Evolutionary conservation across 352 stramenopile species (phyloP).

Genomic region (Pythium inflatum): DNA sequence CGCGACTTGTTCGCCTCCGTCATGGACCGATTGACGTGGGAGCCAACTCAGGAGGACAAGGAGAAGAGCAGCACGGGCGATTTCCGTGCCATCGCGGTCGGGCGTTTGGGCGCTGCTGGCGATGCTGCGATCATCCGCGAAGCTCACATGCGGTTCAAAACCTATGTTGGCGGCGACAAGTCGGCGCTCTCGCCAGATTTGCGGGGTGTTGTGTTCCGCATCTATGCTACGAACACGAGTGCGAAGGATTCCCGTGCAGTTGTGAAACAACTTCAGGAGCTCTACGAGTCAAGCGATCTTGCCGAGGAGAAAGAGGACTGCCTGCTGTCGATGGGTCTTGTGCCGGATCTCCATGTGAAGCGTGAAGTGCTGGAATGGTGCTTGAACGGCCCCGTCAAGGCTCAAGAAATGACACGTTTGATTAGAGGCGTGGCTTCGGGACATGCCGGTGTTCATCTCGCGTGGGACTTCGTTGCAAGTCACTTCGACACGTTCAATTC

Average conservation of each 20-base stretch:
- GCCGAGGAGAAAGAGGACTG: slow-evolving; percentile 71
- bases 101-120: slow-evolving; percentile 50
- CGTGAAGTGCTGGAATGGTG: slow-evolving; percentile 77
- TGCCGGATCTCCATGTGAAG: slow-evolving; percentile 48
- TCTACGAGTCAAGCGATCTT: slow-evolving; percentile 71
- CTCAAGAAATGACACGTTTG: slow-evolving; percentile 62
- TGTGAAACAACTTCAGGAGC: slow-evolving; percentile 61
- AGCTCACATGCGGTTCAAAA: slow-evolving; percentile 56
- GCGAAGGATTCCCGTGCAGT: slow-evolving; percentile 13
- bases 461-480: slow-evolving; percentile 71
- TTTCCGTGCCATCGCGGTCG: slow-evolving; percentile 68
- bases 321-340: slow-evolving; percentile 55
- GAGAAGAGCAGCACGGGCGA: slow-evolving; percentile 39
- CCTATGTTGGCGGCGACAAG: slow-evolving; percentile 51
- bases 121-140: slow-evolving; percentile 59
- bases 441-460: slow-evolving; percentile 46
- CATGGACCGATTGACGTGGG: slow-evolving; percentile 64
- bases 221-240: slow-evolving; percentile 38
- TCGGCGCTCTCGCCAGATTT: slow-evolving; percentile 59
- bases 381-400: slow-evolving; percentile 53
- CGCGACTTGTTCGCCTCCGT: slow-evolving; percentile 56
- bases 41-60: slow-evolving; percentile 33
- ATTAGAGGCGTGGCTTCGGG: slow-evolving; percentile 64
- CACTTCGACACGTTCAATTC: slow-evolving; percentile 63
- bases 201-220: slow-evolving; percentile 57